phyloP scores from a whole-genome alignment of 441 rosid genomes.

The Isatis lusitanica region DNA sequence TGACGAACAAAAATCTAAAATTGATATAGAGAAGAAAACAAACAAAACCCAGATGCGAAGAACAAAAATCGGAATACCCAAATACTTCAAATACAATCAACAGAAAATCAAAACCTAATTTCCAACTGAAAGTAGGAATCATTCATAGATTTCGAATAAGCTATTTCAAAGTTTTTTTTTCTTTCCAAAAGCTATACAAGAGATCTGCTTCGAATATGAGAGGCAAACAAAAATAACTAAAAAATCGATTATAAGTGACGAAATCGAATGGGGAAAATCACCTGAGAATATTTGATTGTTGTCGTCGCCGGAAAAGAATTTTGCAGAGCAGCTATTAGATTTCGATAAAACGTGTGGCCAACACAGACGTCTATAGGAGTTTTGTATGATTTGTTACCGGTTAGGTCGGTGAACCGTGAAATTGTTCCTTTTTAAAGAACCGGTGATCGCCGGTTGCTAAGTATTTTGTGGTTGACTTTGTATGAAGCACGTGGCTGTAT shows the following conservation, averaged over 20 bases:
- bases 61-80: not conserved
- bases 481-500: slow-evolving; percentile 11
- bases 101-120: not conserved
- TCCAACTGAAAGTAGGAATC: not conserved
- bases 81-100: not conserved
- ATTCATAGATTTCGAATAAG: not conserved
- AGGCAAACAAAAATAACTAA: not conserved
- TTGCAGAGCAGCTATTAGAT: slow-evolving; percentile 19
- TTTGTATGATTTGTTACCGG: slow-evolving; percentile 20
- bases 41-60: not conserved
- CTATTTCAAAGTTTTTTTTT: not conserved
- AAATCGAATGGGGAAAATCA: slow-evolving; percentile 2
- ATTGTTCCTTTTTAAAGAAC: not conserved
- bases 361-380: slow-evolving; percentile 29
- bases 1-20: not conserved
- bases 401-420: not conserved
- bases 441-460: slow-evolving; percentile 23
- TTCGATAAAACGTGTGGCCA: slow-evolving; percentile 34
- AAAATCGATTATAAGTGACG: not conserved
- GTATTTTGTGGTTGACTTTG: slow-evolving; percentile 9
- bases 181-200: not conserved
- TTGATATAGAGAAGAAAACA: not conserved
- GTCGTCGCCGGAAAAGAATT: slow-evolving; percentile 4
- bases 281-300: slow-evolving; percentile 25
- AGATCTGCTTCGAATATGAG: not conserved